phyloP scores from a whole-genome alignment of 73 alveolate genomes.

The Durusdinium trenchii region DNA sequence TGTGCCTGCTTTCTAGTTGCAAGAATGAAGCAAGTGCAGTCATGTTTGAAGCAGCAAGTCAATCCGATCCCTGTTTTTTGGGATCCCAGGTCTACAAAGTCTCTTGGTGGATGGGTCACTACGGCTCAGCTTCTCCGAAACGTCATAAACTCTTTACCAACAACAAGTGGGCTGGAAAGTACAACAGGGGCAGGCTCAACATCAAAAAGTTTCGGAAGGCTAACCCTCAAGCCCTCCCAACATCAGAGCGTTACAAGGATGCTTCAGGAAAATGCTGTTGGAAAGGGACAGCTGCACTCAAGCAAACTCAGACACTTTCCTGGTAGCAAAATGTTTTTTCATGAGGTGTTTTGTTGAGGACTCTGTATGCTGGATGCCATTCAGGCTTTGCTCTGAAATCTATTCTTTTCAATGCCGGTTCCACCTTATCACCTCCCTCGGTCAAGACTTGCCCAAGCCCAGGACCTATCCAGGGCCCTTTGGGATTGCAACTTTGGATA shows the following conservation, averaged over 20 bases:
- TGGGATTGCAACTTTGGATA: neutral
- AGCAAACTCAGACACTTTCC: constrained; percentile 34
- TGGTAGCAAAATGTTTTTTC: neutral
- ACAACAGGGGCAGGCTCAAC: neutral
- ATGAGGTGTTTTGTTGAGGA: neutral
- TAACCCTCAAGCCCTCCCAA: neutral
- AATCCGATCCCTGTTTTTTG: neutral
- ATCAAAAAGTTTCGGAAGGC: neutral
- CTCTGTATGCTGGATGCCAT: neutral
- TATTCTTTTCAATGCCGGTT: too few species aligned
- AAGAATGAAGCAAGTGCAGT: neutral
- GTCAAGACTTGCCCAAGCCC: too few species aligned
- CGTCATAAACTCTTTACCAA: constrained; percentile 3
- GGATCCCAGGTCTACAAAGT: constrained; percentile 11
- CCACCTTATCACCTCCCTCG: too few species aligned
- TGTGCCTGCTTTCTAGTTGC: neutral
- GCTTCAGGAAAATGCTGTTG: neutral
- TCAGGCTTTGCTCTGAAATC: neutral
- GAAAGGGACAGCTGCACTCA: neutral
- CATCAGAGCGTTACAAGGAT: neutral
- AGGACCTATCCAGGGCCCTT: constrained; percentile 38
- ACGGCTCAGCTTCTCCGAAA: neutral
- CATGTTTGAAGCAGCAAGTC: neutral
- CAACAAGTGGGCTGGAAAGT: neutral
- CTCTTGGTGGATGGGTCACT: constrained; percentile 44